Percentiles rank a stretch among this genome's conserved stretches.
These are phyloP conservation scores for Pseudonitzschia delicatissima DNA, from an alignment of 108 stramenopile genomes.

Conservation along the genomic window DNA sequence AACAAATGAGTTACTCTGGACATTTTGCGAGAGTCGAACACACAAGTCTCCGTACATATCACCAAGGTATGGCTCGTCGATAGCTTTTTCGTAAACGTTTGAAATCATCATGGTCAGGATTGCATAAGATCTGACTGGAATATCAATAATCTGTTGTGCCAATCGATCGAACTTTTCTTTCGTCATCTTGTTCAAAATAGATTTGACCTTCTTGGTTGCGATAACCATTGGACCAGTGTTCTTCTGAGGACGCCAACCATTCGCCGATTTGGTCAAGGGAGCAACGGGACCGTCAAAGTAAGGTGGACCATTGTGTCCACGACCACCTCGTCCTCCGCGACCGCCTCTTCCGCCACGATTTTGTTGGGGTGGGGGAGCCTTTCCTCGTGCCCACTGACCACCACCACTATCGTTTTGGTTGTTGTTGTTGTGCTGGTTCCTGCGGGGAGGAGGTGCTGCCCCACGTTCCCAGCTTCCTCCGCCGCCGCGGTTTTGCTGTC, in stretches of 20 bases:
- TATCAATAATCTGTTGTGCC: constrained; percentile 70
- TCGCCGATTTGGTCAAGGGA: constrained; percentile 58
- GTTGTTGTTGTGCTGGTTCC: constrained; percentile 1
- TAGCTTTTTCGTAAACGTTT: constrained; percentile 86
- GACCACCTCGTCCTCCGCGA: constrained; percentile 36
- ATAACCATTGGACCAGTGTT: constrained; percentile 55
- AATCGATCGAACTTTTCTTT: constrained; percentile 87
- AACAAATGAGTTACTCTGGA: constrained; percentile 58
- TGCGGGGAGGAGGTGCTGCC: constrained; percentile 19
- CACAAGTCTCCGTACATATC: constrained; percentile 94
- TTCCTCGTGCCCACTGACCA: constrained; percentile 42
- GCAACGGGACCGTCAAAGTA: constrained; percentile 56
- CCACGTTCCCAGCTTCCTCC: constrained; percentile 22
- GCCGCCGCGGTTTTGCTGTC: constrained; percentile 24
- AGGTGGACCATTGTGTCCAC: constrained; percentile 27
- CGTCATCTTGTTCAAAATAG: constrained; percentile 90
- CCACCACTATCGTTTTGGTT: constrained; percentile 16
- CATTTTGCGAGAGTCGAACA: constrained; percentile 51
- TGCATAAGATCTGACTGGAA: constrained; percentile 71
- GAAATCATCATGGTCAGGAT: constrained; percentile 80
- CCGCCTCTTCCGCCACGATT: constrained; percentile 16
- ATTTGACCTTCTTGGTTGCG: constrained; percentile 81
- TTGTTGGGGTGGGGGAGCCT: constrained; percentile 34
- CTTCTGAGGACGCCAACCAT: constrained; percentile 76
- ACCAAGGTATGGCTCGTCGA: constrained; percentile 83